Base-by-base conservation (phyloP, 495 filamentous ascomycete genomes). In the Delitschia confertaspora region DNA sequence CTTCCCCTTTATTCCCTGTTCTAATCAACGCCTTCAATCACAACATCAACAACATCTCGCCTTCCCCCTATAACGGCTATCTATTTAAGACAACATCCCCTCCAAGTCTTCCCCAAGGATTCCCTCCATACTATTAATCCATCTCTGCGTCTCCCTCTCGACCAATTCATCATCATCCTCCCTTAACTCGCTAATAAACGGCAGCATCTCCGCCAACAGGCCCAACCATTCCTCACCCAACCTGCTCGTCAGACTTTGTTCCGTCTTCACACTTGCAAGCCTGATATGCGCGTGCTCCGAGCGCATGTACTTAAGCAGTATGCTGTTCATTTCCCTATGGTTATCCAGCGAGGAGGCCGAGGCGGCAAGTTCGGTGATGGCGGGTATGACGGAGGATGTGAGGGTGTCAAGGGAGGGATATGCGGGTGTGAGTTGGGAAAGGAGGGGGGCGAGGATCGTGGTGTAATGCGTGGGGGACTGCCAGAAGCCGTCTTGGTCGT, bases 121-220 rank as follows among this genome's bases (percentile, higher is more conserved):
- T 38, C 71, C 74, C 64, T 96, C 91, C 55, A 98, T 88, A 62
- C 71, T 74, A 63, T 79, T 76, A 47, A 95, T 84, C 86, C 89
- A 91, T 42, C 76, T 73, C 58, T 82, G 70, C 6, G 85, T 84
- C 68, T 95, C 89, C 52, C 78, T 67, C 70, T 95, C 91, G 27
- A 98, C 88, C 18, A 62, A 68, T 64, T 95, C 89, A 50, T 95
- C 86, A 50, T 94, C 91, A 61, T 98, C 91, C 62, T 98, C 93
- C 69, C 91, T 82, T 49, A 93, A 57, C 64, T 98, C 91, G 47
- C 82, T 88, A 37, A 98, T 91, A 41, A 85, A 83, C 23, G 91
- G 91, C 52, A 96, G 66, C 79, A 95, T 94, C 72, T 98, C 89
- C 0, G 88, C 84, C 60, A 96, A 63, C 61, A 88, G 69, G 1